phyloP scores from a whole-genome alignment of 768 basidiomycete genomes.

The Naganishia kalamii region DNA sequence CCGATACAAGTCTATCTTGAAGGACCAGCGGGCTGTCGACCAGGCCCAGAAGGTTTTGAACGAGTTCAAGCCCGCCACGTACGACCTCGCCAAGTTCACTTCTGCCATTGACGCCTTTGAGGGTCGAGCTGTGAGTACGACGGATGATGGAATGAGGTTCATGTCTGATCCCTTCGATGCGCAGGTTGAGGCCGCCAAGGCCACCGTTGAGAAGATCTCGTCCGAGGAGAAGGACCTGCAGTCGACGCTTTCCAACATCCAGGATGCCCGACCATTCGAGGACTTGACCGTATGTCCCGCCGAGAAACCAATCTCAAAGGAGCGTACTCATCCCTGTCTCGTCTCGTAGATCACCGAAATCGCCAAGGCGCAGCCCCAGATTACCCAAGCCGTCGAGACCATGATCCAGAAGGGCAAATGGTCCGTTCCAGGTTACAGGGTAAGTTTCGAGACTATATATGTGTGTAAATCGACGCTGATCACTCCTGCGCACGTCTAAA shows the following conservation, averaged over 20 bases:
- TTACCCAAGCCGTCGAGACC: constrained; percentile 74
- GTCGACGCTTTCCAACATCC: constrained; percentile 90
- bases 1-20: constrained; percentile 83
- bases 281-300: constrained; percentile 66
- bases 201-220: constrained; percentile 83
- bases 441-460: constrained; percentile 27
- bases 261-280: constrained; percentile 94
- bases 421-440: constrained; percentile 68
- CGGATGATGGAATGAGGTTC: neutral
- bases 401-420: constrained; percentile 31
- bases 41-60: constrained; percentile 84
- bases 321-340: neutral
- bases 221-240: constrained; percentile 84
- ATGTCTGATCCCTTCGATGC: neutral
- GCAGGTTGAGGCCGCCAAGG: constrained; percentile 82
- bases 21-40: constrained; percentile 85
- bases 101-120: constrained; percentile 97
- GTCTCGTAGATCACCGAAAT: constrained; percentile 70
- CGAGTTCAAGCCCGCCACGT: constrained; percentile 88
- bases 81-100: constrained; percentile 80
- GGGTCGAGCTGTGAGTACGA: constrained; percentile 73
- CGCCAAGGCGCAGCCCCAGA: constrained; percentile 82
- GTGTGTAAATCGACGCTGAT: neutral
- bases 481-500: constrained; percentile 44
- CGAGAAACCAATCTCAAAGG: too few species aligned